Evolutionary conservation across 2,329 filamentous ascomycete genomes (phyloP), one percentile per base, ranked within the genome.

Genomic region (Claviceps sp.): DNA sequence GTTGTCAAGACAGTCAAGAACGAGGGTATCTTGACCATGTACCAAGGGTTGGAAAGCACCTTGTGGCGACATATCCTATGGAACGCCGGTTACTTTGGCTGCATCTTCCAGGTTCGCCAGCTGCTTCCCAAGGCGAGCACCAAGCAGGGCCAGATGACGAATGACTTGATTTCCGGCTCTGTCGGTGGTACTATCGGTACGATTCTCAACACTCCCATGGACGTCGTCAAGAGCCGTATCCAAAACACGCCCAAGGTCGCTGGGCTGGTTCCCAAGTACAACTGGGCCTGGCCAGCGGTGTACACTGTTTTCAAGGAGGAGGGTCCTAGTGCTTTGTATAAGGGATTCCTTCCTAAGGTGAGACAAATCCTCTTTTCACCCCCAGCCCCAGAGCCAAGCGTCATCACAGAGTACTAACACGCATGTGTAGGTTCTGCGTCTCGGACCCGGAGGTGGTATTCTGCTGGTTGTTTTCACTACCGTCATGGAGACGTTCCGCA

Each of bases 301-400:
- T 84, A 79, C 52, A 93, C 87, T 7, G 88, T 98, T 55, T 83
- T 89, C 71, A 88, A 81, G 72, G 93, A 98, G 73, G 93, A 98
- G 71, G 93, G 93, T 5, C 91, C 95, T 66, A 72, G 70, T 47
- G 93, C 93, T 41, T 75, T 98, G 55, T 98, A 98, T 78, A 98
- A 97, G 79, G 93, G 93, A 16, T 98, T 98, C 78, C 65, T 93
- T 56, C 93, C 93, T 60, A 98, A 98, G 80, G 93, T 96, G 75
- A 87, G 71, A 67, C 85, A 19, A 14, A 16, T 26, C 6, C 22
- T 26, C 19, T 13, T 8, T n/a, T 34, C 3, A 16, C 11, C 11
- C 24, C 84, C 43, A 7, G 14, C 34, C 8, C 14, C 3, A 5
- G 14, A 17, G 26, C 10, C 14, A 30, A n/a, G 54, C 53, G 19